Percentiles rank a stretch among this genome's conserved stretches.
These are phyloP conservation scores for Nepenthes alata DNA, from an alignment of 179 eudicot genomes.

Conservation along the genomic window DNA sequence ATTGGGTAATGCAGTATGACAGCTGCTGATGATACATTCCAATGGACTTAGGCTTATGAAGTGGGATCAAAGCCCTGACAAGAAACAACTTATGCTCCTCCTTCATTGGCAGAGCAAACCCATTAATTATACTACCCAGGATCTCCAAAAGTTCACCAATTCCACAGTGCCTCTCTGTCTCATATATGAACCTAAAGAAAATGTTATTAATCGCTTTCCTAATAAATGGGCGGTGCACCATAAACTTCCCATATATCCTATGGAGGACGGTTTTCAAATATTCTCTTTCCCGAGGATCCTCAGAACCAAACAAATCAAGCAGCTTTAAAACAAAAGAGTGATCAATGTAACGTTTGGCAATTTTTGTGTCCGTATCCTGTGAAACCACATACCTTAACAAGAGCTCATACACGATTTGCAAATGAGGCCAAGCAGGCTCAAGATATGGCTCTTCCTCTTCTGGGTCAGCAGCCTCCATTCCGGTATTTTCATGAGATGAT, in stretches of 20 bases:
- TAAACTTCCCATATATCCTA: conserved; percentile 56
- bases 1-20: conserved; percentile 51
- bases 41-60: conserved; percentile 50
- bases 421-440: conserved; percentile 62
- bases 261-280: conserved; percentile 57
- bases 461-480: conserved; percentile 40
- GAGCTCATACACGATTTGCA: conserved; percentile 61
- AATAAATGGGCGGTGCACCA: conserved; percentile 67
- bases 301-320: conserved; percentile 54
- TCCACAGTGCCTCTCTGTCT: conserved; percentile 57
- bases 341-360: conserved; percentile 59
- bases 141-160: conserved; percentile 63
- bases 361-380: conserved; percentile 47
- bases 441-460: conserved; percentile 60
- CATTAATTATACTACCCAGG: conserved; percentile 62
- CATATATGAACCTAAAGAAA: conserved; percentile 50
- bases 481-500: conserved; percentile 37
- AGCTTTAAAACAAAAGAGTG: conserved; percentile 54
- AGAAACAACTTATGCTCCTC: conserved; percentile 63
- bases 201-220: conserved; percentile 59
- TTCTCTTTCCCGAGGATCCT: conserved; percentile 65
- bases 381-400: conserved; percentile 53
- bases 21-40: conserved; percentile 51
- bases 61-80: conserved; percentile 48
- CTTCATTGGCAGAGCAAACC: conserved; percentile 70